Base-by-base conservation (phyloP, 2,329 filamentous ascomycete genomes). In the Phaeosphaeriaceae sp. region DNA sequence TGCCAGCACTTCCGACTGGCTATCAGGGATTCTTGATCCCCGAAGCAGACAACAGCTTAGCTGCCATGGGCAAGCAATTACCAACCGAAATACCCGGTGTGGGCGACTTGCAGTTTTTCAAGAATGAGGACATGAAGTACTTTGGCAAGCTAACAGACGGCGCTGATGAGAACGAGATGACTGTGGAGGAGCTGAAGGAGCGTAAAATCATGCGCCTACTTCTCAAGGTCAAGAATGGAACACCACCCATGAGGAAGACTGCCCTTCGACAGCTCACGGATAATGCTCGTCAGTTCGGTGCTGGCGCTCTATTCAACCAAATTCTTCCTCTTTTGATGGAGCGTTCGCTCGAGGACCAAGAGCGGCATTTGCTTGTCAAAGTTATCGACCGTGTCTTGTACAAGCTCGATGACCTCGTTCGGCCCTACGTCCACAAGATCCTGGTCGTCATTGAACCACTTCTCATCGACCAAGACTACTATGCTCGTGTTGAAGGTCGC, bases 401-500 rank as follows among this genome's bases (percentile, higher is more conserved):
- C 86, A 99, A 99, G 82, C 88, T 99, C 23, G 95, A 98, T 76
- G 95, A 99, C 71, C 86, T 98, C 65, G 95, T 99, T 54, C 89
- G 95, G 43, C 95, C 95, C 22, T 99, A 94, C 65, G 94, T 97
- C 17, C 96, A 99, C 83, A 98, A 98, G 83, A 99, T 99, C 63
- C 81, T 99, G 58, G 95, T 99, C 54, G 95, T 99, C 74, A 99
- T 99, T 70, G 96, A 99, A 79, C 95, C 95, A n/a, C 84, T 99
- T 51, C 91, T 99, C 66, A 99, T 99, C 73, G 96, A 99, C 75
- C 95, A 99, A 81, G 96, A 99, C 80, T 99, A 99, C 81, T 99
- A 99, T 78, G 95, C 96, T 44, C 91, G 95, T 77, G 95, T 99
- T 5, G 95, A 99, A 79, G 95, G 95, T 79, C 92, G 95, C 68